phyloP scores from a whole-genome alignment of 2,329 filamentous ascomycete genomes.

The Pestalotiopsis sp. region DNA sequence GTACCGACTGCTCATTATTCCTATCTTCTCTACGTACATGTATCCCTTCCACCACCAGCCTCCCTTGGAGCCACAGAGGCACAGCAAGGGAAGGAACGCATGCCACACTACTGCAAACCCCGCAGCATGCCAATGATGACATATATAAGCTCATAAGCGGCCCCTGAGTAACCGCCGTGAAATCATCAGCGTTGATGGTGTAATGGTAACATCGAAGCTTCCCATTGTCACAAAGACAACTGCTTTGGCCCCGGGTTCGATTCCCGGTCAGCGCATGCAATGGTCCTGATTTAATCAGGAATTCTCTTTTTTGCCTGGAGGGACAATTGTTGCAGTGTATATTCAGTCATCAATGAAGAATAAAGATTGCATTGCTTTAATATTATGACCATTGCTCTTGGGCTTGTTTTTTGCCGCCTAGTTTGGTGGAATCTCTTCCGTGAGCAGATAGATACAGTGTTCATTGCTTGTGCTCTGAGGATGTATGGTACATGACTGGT shows the following conservation, averaged over 20 bases:
- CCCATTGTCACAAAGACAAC: slow-evolving; percentile 24
- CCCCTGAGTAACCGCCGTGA: neutral
- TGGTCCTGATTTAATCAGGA: slow-evolving; percentile 8
- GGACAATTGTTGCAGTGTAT: no score
- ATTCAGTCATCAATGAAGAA: no score
- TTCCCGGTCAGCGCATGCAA: slow-evolving; percentile 31
- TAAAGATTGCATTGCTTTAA: neutral
- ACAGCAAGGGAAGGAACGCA: neutral
- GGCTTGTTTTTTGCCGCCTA: no score
- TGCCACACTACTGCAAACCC: neutral
- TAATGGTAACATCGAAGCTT: slow-evolving; percentile 39
- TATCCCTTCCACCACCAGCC: neutral
- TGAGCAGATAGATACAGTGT: no score
- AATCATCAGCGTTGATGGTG: slow-evolving; percentile 27
- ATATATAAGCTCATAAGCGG: neutral
- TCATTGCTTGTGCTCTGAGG: no score
- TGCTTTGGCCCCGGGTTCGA: slow-evolving; percentile 37
- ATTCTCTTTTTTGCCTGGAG: neutral
- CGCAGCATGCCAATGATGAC: neutral
- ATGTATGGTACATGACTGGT: no score
- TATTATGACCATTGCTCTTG: no score
- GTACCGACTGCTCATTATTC: no score
- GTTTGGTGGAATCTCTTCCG: no score
- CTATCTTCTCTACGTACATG: neutral
- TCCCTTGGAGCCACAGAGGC: neutral